phyloP scores from a whole-genome alignment of 2,329 filamentous ascomycete genomes.

The Aaosphaeria pasadenensis region DNA sequence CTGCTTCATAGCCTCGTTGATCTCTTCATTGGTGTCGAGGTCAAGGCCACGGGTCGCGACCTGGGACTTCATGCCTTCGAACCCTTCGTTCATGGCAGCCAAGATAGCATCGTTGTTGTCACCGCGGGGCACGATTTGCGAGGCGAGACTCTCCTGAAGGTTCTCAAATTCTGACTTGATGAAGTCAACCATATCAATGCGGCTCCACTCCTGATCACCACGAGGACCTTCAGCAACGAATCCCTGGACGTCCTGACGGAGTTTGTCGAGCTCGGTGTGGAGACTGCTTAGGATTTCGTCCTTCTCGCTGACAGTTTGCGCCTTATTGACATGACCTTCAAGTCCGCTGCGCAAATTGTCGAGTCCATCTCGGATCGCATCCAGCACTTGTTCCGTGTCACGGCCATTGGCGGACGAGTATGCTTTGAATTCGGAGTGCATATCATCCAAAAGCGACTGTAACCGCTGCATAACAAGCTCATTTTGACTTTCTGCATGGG shows the following conservation, averaged over 20 bases:
- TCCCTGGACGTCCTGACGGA: slow-evolving; percentile 61
- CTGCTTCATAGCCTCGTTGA: slow-evolving; percentile 69
- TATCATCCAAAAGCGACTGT: slow-evolving; percentile 57
- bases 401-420: slow-evolving; percentile 75
- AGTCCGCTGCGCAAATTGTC: slow-evolving; percentile 78
- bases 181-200: slow-evolving; percentile 47
- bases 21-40: slow-evolving; percentile 42
- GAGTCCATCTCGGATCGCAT: slow-evolving; percentile 82
- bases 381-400: slow-evolving; percentile 84
- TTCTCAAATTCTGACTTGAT: slow-evolving; percentile 59
- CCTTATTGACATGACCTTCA: slow-evolving; percentile 74
- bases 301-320: slow-evolving; percentile 65
- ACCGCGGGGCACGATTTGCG: slow-evolving; percentile 36
- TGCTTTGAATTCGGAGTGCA: slow-evolving; percentile 68
- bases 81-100: slow-evolving; percentile 36
- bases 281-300: slow-evolving; percentile 75
- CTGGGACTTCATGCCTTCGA: slow-evolving; percentile 41
- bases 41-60: slow-evolving; percentile 35
- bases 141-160: slow-evolving; percentile 58
- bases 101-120: slow-evolving; percentile 39
- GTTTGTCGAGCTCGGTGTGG: slow-evolving; percentile 60
- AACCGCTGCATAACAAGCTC: slow-evolving; percentile 60
- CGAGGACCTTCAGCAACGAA: slow-evolving; percentile 44
- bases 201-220: slow-evolving; percentile 39
- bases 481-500: slow-evolving; percentile 52